A percentile compares a stretch with the other conserved stretches of the same genome.
phyloP scores from a whole-genome alignment of 2,329 filamentous ascomycete species.

The Pseudogymnoascus sp. region DNA sequence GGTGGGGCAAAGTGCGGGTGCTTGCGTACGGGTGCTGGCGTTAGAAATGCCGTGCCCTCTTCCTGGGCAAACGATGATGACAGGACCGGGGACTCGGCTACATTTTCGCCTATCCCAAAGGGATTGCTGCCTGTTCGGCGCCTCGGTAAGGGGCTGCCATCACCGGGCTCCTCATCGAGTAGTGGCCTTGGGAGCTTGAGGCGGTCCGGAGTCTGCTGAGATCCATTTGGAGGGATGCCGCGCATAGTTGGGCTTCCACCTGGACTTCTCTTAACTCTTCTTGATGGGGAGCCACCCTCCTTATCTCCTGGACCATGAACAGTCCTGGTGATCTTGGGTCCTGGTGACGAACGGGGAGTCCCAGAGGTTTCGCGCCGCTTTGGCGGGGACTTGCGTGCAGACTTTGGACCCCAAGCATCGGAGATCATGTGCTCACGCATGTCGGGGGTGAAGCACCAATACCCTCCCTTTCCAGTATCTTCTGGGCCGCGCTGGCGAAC shows the following conservation, averaged over 20 bases:
- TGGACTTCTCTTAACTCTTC: constrained; percentile 50
- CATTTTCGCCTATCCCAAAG: constrained; percentile 41
- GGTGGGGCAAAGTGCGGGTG: constrained; percentile 71
- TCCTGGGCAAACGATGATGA: constrained; percentile 58
- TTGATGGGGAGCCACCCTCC: constrained; percentile 42
- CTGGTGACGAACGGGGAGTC: not conserved
- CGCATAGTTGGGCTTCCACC: constrained; percentile 49
- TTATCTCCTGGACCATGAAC: constrained; percentile 38
- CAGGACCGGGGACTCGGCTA: constrained; percentile 48
- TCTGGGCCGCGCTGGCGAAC: constrained; percentile 90
- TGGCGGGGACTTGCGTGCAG: constrained; percentile 5
- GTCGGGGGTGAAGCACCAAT: constrained; percentile 89
- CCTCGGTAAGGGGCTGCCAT: constrained; percentile 56
- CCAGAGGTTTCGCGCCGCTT: not conserved
- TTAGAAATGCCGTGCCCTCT: constrained; percentile 56
- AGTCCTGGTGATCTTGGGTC: constrained; percentile 11
- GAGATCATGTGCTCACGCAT: constrained; percentile 81
- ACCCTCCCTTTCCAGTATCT: constrained; percentile 97
- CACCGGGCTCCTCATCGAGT: constrained; percentile 29
- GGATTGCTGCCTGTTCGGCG: constrained; percentile 38
- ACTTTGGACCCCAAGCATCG: constrained; percentile 41
- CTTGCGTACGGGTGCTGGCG: constrained; percentile 65
- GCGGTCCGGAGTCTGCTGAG: constrained; percentile 53
- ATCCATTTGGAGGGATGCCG: constrained; percentile 36
- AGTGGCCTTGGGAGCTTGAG: constrained; percentile 29